Percentiles rank a stretch among this genome's conserved stretches.
Conservation (phyloP, 2,329 filamentous ascomycete genomes). For the Verticillium klebahnii region DNA sequence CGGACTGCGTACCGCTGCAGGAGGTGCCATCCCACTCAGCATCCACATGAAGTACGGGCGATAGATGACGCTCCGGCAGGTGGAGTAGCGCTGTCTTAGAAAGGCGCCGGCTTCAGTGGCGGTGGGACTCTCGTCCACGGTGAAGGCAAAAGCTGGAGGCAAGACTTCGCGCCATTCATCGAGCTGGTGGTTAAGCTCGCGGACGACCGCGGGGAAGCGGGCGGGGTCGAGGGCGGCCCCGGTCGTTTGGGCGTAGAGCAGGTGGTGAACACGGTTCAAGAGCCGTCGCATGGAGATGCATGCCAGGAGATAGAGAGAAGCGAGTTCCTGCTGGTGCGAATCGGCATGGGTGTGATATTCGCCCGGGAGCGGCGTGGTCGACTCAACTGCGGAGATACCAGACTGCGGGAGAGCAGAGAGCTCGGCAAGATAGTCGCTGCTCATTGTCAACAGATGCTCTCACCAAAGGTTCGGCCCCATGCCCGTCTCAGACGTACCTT, state of each 20-base stretch:
- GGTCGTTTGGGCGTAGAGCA: conserved; percentile 41
- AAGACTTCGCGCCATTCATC: conserved; percentile 44
- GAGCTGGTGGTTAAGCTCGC: conserved; percentile 42
- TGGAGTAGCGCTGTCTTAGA: conserved; percentile 44
- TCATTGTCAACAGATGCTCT: neutral
- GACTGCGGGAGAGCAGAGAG: conserved; percentile 44
- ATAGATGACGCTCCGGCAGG: conserved; percentile 48
- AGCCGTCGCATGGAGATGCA: conserved; percentile 47
- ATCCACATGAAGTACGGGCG: conserved; percentile 47
- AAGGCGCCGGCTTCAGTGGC: conserved; percentile 40
- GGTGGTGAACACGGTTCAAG: conserved; percentile 42
- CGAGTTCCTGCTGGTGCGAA: conserved; percentile 35
- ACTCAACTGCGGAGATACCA: conserved; percentile 47
- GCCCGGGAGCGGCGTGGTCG: conserved; percentile 42
- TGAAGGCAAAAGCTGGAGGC: conserved; percentile 36
- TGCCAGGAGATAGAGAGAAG: conserved; percentile 47
- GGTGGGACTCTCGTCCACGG: conserved; percentile 23
- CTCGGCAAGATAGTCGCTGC: conserved; percentile 47
- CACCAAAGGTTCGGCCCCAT: too few relatives aligned
- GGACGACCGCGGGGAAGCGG: conserved; percentile 42
- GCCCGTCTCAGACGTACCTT: conserved; percentile 25
- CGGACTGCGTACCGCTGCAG: neutral
- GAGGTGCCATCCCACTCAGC: conserved; percentile 28
- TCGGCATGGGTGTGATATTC: conserved; percentile 38
- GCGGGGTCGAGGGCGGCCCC: conserved; percentile 38